Evolutionary conservation across 495 filamentous ascomycete genomes (phyloP).

Genomic region (Lentithecium fluviatile): DNA sequence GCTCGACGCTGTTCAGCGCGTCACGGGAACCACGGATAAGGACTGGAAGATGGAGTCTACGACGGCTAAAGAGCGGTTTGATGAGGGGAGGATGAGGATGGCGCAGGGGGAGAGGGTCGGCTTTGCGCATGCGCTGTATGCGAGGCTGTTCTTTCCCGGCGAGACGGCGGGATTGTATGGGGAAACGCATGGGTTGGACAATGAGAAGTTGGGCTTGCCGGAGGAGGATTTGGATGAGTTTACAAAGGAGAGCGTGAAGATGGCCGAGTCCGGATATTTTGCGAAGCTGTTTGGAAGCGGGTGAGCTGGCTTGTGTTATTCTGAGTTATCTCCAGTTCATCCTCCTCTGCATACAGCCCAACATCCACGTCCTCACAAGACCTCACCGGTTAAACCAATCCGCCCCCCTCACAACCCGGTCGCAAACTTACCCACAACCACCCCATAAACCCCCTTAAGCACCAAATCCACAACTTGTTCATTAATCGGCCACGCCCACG

Average conservation of each 20-base stretch:
- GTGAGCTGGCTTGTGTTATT: too few relatives aligned
- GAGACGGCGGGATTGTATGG: conserved; percentile 46
- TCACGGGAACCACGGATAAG: conserved; percentile 50
- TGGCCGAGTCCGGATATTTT: conserved; percentile 13
- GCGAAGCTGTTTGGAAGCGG: conserved; percentile 9
- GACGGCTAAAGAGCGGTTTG: conserved; percentile 46
- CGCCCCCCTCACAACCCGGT: conserved; percentile 20
- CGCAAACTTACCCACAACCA: conserved; percentile 39
- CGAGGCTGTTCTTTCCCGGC: conserved; percentile 51
- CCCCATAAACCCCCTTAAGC: conserved; percentile 40
- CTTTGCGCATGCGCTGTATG: conserved; percentile 56
- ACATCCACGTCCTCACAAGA: too few relatives aligned
- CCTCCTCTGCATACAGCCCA: too few relatives aligned
- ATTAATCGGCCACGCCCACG: conserved; percentile 39
- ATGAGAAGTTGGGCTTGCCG: conserved; percentile 55
- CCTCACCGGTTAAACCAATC: conserved; percentile 10
- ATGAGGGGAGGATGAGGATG: conserved; percentile 45
- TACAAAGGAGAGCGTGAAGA: conserved; percentile 46
- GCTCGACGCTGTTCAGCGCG: conserved; percentile 51
- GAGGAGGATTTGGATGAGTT: conserved; percentile 60
- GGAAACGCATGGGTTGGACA: conserved; percentile 45
- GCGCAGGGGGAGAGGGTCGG: conserved; percentile 47
- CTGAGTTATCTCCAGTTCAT: too few relatives aligned
- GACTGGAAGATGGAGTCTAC: conserved; percentile 60
- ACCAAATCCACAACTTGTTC: conserved; percentile 41